phyloP scores from a whole-genome alignment of 179 eudicot species.

The Sideroxylon spinosum region DNA sequence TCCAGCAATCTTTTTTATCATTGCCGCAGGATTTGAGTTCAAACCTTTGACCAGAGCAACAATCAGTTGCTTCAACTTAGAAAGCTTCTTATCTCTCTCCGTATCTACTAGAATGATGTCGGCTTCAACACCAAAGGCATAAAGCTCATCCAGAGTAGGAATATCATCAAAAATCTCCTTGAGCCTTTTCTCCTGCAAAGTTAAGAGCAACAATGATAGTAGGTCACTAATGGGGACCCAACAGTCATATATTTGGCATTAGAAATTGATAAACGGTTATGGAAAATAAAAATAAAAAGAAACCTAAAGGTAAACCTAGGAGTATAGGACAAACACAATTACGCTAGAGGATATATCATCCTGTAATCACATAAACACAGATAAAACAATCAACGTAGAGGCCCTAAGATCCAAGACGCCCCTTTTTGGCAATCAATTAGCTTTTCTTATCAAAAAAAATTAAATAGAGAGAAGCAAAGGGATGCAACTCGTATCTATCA shows the following conservation, averaged over 20 bases:
- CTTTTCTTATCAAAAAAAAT: too few species aligned
- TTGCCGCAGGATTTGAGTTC: constrained; percentile 67
- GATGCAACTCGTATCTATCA: too few species aligned
- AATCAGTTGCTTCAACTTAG: constrained; percentile 76
- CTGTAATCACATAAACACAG: background rate
- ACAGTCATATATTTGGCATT: background rate
- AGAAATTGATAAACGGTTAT: background rate
- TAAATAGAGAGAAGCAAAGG: too few species aligned
- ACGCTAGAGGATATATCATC: background rate
- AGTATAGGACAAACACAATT: background rate
- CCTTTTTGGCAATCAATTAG: too few species aligned
- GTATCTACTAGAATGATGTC: constrained; percentile 81
- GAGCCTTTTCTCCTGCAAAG: constrained; percentile 71
- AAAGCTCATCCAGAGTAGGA: constrained; percentile 78
- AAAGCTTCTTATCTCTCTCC: constrained; percentile 82
- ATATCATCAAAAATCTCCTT: constrained; percentile 67
- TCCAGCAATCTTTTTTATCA: constrained; percentile 87
- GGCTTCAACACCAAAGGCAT: constrained; percentile 56
- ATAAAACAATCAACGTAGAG: too few species aligned
- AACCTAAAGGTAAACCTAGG: background rate
- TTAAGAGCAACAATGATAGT: background rate
- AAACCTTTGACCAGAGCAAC: constrained; percentile 71
- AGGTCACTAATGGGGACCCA: constrained; percentile 1
- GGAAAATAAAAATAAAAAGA: background rate
- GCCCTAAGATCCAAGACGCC: too few species aligned